Percentiles rank a stretch among this genome's conserved stretches.
phyloP scores from a whole-genome alignment of 1,284 basidiomycete species.

The Apiotrichum veenhuisii region DNA sequence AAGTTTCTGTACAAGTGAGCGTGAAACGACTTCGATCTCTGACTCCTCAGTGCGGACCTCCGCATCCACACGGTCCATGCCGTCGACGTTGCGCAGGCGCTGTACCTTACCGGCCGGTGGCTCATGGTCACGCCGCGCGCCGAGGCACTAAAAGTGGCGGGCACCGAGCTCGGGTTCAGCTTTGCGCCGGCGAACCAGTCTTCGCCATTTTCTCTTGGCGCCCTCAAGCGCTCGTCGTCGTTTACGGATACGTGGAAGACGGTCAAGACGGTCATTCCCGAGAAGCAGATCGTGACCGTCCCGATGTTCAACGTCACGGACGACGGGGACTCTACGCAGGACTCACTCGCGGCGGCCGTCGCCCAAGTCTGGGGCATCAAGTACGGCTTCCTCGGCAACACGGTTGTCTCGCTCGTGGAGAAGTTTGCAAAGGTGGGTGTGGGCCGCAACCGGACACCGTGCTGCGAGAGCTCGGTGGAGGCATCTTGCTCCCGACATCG shows the following conservation, averaged over 20 bases:
- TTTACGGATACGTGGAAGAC: slow-evolving; percentile 39
- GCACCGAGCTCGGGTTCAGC: slow-evolving; percentile 62
- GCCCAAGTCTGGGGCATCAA: slow-evolving; percentile 75
- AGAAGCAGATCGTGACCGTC: slow-evolving; percentile 59
- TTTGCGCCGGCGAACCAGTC: slow-evolving; percentile 16
- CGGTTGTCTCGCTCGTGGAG: slow-evolving; percentile 58
- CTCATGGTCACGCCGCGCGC: slow-evolving; percentile 27
- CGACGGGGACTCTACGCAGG: slow-evolving; percentile 70
- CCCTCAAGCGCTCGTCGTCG: slow-evolving; percentile 11
- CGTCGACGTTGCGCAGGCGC: slow-evolving; percentile 68
- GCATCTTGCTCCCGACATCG: too few species aligned
- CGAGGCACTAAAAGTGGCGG: slow-evolving; percentile 53
- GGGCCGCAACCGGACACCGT: too few species aligned
- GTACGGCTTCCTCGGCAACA: slow-evolving; percentile 74
- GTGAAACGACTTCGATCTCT: background rate
- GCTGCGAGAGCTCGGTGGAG: too few species aligned
- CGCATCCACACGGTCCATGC: slow-evolving; percentile 74
- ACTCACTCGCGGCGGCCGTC: slow-evolving; percentile 67
- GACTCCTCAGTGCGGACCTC: slow-evolving; percentile 58
- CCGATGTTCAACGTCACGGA: slow-evolving; percentile 84
- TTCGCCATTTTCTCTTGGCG: slow-evolving; percentile 16
- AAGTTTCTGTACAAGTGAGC: slow-evolving; percentile 65
- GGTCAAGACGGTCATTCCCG: slow-evolving; percentile 51
- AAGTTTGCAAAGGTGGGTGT: slow-evolving; percentile 43
- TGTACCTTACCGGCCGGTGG: slow-evolving; percentile 59